These are phyloP conservation scores for Ensete ventricosum DNA, from an alignment of 176 grass and related monocot species.

Conservation along the genomic window DNA sequence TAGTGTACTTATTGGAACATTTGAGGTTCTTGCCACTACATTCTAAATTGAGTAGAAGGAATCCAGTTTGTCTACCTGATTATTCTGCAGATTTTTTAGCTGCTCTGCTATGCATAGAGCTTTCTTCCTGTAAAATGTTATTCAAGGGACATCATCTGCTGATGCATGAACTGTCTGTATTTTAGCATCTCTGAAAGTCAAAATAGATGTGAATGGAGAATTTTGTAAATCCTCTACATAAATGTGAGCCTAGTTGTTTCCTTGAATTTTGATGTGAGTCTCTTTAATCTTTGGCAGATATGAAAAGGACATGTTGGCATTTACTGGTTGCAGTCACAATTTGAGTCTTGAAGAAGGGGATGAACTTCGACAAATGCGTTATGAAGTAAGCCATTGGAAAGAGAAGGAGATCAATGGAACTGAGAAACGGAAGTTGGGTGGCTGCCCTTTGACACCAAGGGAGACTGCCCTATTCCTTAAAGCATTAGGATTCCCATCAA, in stretches of 20 bases:
- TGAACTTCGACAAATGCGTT: constrained; percentile 73
- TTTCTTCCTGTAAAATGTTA: background rate
- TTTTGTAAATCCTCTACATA: background rate
- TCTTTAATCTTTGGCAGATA: constrained; percentile 40
- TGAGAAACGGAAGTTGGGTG: constrained; percentile 64
- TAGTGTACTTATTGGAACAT: no score
- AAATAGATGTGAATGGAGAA: background rate
- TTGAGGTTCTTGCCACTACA: no score
- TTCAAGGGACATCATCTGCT: background rate
- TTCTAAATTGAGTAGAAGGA: no score
- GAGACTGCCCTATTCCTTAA: constrained; percentile 92
- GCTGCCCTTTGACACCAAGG: constrained; percentile 82
- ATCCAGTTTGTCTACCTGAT: background rate
- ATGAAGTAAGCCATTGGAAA: constrained; percentile 90
- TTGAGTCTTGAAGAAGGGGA: constrained; percentile 69
- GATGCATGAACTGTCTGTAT: background rate
- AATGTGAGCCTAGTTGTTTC: background rate
- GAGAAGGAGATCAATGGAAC: constrained; percentile 97
- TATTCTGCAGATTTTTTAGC: no score
- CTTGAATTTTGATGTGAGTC: background rate
- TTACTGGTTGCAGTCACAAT: constrained; percentile 83
- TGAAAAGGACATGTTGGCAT: constrained; percentile 98
- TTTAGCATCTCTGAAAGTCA: background rate
- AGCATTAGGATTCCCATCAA: constrained; percentile 56
- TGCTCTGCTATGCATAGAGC: no score